phyloP scores from a whole-genome alignment of 495 filamentous ascomycete genomes.

The Letharia columbiana region DNA sequence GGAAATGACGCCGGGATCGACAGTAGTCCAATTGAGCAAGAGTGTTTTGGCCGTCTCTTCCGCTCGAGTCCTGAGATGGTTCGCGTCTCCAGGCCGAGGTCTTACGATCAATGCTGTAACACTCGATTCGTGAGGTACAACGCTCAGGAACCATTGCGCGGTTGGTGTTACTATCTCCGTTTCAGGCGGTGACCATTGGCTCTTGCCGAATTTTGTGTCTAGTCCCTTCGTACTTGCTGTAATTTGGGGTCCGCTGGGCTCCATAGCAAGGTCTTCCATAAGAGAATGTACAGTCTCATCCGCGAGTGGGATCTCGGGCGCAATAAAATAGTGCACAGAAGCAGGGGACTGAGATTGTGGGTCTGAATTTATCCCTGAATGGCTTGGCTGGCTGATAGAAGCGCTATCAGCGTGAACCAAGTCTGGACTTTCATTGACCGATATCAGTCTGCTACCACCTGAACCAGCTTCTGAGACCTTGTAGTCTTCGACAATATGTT shows the following conservation, averaged over 20 bases:
- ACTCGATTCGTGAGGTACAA: not conserved
- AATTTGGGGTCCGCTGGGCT: not conserved
- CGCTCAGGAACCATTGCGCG: not conserved
- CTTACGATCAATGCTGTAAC: not conserved
- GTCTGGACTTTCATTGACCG: not conserved
- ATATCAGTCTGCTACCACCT: not conserved
- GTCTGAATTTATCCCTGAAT: not conserved
- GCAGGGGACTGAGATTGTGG: not conserved
- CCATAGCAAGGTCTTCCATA: not conserved
- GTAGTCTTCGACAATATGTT: not conserved
- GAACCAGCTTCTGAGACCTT: not conserved
- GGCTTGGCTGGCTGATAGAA: not conserved
- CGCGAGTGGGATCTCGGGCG: not conserved
- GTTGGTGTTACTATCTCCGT: not conserved
- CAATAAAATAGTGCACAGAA: not conserved
- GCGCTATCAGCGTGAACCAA: not conserved
- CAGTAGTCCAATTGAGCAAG: not conserved
- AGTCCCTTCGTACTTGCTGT: not conserved
- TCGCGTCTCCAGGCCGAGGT: not conserved
- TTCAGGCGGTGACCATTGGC: not conserved
- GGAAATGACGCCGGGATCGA: not conserved
- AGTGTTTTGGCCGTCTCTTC: conserved; percentile 6
- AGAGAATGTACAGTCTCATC: not conserved
- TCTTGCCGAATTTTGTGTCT: not conserved
- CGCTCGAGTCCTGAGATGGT: not conserved